Percentiles rank a stretch among this genome's conserved stretches.
phyloP scores from a whole-genome alignment of 768 basidiomycete species.

The Trametes cubensis region DNA sequence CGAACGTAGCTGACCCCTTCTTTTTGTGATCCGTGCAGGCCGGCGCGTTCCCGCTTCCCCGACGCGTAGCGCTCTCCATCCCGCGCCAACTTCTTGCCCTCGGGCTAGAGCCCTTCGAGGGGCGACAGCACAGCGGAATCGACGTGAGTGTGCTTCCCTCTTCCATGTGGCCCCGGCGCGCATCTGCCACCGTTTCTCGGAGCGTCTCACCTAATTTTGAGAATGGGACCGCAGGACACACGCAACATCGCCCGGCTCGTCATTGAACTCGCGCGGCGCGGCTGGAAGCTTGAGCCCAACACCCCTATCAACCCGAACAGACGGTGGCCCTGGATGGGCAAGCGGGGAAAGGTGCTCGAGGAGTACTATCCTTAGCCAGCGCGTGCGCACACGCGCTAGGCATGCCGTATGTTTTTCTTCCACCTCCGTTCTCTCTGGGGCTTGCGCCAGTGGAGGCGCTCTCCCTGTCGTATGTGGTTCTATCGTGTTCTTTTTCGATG shows the following conservation, averaged over 20 bases:
- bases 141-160: slow-evolving; percentile 63
- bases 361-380: slow-evolving; percentile 29
- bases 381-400: background rate
- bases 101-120: slow-evolving; percentile 73
- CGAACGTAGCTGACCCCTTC: background rate
- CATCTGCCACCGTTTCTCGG: slow-evolving; percentile 23
- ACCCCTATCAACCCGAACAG: slow-evolving; percentile 63
- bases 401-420: background rate
- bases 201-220: slow-evolving; percentile 4
- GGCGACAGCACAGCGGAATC: slow-evolving; percentile 85
- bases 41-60: slow-evolving; percentile 27
- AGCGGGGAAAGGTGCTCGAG: slow-evolving; percentile 66
- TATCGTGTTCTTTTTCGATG: background rate
- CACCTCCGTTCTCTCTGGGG: background rate
- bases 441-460: background rate
- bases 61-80: slow-evolving; percentile 58
- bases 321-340: slow-evolving; percentile 89
- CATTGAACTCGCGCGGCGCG: slow-evolving; percentile 71
- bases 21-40: background rate
- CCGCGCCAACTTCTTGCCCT: slow-evolving; percentile 75
- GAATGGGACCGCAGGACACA: slow-evolving; percentile 62
- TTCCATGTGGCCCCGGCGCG: background rate
- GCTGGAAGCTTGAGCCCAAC: slow-evolving; percentile 73
- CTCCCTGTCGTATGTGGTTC: background rate
- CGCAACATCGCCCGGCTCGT: slow-evolving; percentile 87